Evolutionary conservation across 2,329 filamentous ascomycete genomes (phyloP).

Genomic region (Colletotrichum sp.): DNA sequence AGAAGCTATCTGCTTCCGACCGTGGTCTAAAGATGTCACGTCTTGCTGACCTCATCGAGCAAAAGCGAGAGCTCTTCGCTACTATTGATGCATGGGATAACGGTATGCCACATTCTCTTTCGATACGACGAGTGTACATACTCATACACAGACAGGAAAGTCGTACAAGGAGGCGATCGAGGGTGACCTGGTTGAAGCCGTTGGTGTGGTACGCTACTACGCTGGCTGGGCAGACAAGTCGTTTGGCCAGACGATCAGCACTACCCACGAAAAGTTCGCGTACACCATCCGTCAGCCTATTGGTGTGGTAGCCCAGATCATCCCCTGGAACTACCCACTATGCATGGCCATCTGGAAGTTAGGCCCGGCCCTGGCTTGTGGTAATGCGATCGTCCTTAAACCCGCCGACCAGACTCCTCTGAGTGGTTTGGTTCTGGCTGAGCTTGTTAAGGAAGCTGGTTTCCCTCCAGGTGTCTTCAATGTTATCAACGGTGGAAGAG

Average conservation of each 20-base stretch:
- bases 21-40: constrained; percentile 68
- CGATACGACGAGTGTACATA: neutral
- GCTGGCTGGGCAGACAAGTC: constrained; percentile 82
- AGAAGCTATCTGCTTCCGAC: constrained; percentile 67
- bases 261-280: constrained; percentile 70
- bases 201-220: constrained; percentile 70
- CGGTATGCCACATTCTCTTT: neutral
- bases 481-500: constrained; percentile 73
- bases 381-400: neutral
- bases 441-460: constrained; percentile 74
- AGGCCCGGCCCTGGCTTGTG: constrained; percentile 39
- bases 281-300: constrained; percentile 78
- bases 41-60: constrained; percentile 73
- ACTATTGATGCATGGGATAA: constrained; percentile 76
- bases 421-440: constrained; percentile 51
- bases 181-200: constrained; percentile 62
- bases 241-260: constrained; percentile 76
- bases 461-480: constrained; percentile 82
- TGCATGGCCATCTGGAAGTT: neutral
- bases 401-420: neutral
- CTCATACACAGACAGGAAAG: constrained; percentile 42
- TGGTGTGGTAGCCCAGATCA: constrained; percentile 60
- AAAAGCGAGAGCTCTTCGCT: constrained; percentile 57
- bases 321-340: neutral
- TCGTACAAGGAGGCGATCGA: constrained; percentile 68